Base-by-base conservation (phyloP, 306 rosid species). In the Abrus precatorius region DNA sequence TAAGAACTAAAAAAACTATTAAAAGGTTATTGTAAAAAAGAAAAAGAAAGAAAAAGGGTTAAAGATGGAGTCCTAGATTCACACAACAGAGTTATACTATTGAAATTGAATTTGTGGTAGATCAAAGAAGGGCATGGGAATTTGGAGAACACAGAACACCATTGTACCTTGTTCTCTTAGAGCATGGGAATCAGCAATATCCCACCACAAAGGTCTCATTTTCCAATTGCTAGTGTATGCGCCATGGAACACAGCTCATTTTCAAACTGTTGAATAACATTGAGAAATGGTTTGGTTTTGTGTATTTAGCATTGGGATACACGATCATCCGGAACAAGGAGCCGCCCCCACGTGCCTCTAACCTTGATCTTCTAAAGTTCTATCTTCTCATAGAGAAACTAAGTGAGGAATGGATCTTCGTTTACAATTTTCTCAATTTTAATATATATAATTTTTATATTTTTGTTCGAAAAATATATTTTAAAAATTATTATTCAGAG, bases 291-390 rank as follows among this genome's bases (percentile, higher is more conserved):
- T 82, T 69, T 32, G 69, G 48, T 33, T 5, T 33, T 40, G 74
- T 40, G 74, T 11, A 69, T 76, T 83, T 69, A 77, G 74, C 69
- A 72, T 68, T 69, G 84, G 60, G 80, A 69, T 54, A 53, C 48
- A 76, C 40, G 6, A 76, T 74, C 36, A 32, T 74, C 64, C 27
- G 4, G 36, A 81, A 73, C 69, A 67, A 84, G 77, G 75, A 56
- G 63, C 80, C 73, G 36, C 63, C 67, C 72, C 69, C 92, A 77
- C 83, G 87, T 89, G 92, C 80, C 82, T 84, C 72, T 5, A 38
- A 82, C 74, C 61, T 62, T 80, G 76, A 70, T 82, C 81, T 84
- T 69, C 36, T 75, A 38, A 80, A 79, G 3, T 54, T 54, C 7
- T 75, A 11, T 79, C 65, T 84, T 78, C 72, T 54, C 69, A 47